Conservation (phyloP, 2,329 filamentous ascomycete genomes). For the Ophiocordyceps unilateralis region DNA sequence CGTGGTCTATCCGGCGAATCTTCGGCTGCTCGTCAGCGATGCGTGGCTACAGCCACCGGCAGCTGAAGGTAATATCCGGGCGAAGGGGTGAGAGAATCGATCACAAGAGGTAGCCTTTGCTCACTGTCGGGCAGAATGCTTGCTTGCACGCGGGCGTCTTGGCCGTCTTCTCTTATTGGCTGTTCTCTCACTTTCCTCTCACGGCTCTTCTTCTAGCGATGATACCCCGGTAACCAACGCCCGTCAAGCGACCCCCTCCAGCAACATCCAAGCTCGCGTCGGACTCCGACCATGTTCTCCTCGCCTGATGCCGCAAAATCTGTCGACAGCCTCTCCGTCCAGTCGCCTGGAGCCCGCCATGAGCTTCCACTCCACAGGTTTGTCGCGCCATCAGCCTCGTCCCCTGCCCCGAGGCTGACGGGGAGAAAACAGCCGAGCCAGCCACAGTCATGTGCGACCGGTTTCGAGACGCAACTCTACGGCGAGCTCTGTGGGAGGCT, state of each 20-base stretch:
- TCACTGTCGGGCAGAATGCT: background rate
- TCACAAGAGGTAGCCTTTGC: background rate
- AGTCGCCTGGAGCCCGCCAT: constrained; percentile 29
- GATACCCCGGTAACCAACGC: constrained; percentile 33
- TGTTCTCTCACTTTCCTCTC: background rate
- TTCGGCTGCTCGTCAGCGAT: constrained; percentile 6
- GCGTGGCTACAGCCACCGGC: constrained; percentile 5
- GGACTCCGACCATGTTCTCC: constrained; percentile 36
- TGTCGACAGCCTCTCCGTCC: constrained; percentile 43
- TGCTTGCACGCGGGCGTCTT: background rate
- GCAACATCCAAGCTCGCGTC: too few species aligned
- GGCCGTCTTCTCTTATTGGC: background rate
- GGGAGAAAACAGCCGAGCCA: constrained; percentile 20
- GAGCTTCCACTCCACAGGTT: constrained; percentile 46
- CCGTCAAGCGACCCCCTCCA: too few species aligned
- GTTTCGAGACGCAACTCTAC: constrained; percentile 57
- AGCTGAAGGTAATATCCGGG: background rate
- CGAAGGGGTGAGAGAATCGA: background rate
- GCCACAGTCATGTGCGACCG: constrained; percentile 27
- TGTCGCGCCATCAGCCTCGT: constrained; percentile 3
- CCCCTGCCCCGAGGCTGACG: constrained; percentile 5
- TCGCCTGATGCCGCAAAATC: constrained; percentile 43
- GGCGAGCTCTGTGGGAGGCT: constrained; percentile 78
- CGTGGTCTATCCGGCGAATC: constrained; percentile 7
- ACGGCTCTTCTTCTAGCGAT: constrained; percentile 18